A percentile compares a stretch with the other conserved stretches of the same genome.
Conservation (phyloP, 495 filamentous ascomycete species). For the Penicillium bialowiezense region DNA sequence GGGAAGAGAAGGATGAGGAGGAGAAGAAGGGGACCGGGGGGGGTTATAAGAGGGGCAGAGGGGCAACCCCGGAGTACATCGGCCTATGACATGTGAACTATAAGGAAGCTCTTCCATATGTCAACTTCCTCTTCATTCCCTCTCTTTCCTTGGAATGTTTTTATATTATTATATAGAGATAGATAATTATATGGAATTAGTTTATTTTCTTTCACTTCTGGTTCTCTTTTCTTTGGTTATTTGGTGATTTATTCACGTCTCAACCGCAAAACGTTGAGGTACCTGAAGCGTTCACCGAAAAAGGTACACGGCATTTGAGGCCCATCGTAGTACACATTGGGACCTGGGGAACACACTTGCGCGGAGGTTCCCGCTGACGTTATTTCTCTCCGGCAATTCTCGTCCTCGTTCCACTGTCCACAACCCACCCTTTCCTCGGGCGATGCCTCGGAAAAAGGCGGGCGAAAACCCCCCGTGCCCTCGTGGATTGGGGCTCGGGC, state of each 20-base stretch:
- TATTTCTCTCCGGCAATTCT: conserved; percentile 5
- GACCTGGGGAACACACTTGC: no score
- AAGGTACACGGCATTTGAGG: no score
- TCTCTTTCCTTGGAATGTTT: not conserved
- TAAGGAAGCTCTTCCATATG: not conserved
- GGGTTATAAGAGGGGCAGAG: conserved; percentile 19
- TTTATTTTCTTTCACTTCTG: no score
- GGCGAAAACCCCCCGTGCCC: not conserved
- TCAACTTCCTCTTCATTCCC: not conserved
- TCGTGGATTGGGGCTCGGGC: conserved; percentile 10
- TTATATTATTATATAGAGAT: not conserved
- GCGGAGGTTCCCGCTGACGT: not conserved
- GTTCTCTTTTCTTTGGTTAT: no score
- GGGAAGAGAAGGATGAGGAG: conserved; percentile 14
- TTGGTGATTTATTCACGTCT: no score
- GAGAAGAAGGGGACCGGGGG: conserved; percentile 17
- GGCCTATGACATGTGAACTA: conserved; percentile 5
- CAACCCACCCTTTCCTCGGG: conserved; percentile 1
- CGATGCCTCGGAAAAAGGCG: conserved; percentile 17
- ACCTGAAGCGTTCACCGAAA: no score
- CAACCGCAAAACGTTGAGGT: no score
- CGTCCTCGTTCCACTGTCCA: not conserved
- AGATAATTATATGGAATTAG: no score
- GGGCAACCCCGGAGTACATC: conserved; percentile 26
- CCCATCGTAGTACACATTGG: no score